Conservation (phyloP, 345 rosid genomes). For the Melaleuca alternifolia region DNA sequence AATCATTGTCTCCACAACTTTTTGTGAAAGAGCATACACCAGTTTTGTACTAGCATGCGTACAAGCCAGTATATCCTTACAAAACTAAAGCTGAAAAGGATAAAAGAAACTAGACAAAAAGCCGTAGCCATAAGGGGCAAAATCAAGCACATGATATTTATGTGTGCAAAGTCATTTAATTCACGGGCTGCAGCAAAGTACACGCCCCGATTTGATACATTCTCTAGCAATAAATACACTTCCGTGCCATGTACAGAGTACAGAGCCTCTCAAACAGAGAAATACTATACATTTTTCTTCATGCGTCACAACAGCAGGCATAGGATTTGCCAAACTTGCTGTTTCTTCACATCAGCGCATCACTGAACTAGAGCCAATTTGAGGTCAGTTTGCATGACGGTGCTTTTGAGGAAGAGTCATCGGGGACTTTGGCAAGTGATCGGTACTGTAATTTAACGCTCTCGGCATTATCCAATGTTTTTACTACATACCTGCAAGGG, state of each 20-base stretch:
- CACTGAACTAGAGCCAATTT: background rate
- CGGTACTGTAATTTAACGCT: conserved; percentile 87
- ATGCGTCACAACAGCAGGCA: background rate
- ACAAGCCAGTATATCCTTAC: background rate
- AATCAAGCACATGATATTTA: background rate
- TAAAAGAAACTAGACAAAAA: background rate
- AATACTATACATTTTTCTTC: background rate
- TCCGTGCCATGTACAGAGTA: background rate
- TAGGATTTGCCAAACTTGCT: background rate
- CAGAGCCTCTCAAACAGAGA: background rate
- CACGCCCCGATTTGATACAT: background rate
- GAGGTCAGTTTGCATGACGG: conserved; percentile 32
- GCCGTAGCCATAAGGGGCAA: background rate
- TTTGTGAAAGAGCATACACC: background rate
- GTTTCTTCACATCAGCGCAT: background rate
- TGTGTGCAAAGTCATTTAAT: background rate
- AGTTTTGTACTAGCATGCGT: background rate
- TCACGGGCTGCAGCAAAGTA: background rate
- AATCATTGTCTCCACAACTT: background rate
- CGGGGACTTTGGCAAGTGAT: conserved; percentile 64
- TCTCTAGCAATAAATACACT: background rate
- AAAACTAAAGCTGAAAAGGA: background rate
- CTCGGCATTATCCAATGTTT: conserved; percentile 87
- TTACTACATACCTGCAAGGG: conserved; percentile 72
- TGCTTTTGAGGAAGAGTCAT: conserved; percentile 26